phyloP scores from a whole-genome alignment of 2,329 filamentous ascomycete genomes.

The Claviceps pusilla region DNA sequence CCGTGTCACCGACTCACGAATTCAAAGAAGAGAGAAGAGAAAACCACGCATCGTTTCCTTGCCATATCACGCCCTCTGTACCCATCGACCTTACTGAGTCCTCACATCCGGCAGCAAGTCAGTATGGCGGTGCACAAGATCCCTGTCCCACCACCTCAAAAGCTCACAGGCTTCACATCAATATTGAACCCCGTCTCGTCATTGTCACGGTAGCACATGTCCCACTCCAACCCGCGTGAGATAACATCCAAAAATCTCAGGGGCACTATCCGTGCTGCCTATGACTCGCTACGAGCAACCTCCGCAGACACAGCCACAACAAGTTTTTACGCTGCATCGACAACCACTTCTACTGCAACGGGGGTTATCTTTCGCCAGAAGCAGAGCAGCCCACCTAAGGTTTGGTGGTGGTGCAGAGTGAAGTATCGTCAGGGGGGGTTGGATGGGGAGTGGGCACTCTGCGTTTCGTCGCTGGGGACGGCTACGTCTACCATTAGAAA shows the following conservation, averaged over 20 bases:
- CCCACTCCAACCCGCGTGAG: slow-evolving; percentile 42
- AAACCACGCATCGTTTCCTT: neutral
- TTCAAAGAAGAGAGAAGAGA: neutral
- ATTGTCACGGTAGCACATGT: slow-evolving; percentile 32
- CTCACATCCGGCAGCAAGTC: neutral
- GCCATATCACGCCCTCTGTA: neutral
- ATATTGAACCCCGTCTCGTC: slow-evolving; percentile 2
- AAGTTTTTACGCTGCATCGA: slow-evolving; percentile 22
- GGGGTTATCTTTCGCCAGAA: neutral
- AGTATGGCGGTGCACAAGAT: slow-evolving; percentile 10
- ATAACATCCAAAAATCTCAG: slow-evolving; percentile 47
- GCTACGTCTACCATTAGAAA: neutral
- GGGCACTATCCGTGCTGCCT: slow-evolving; percentile 37
- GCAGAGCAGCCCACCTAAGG: no score
- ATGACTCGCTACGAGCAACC: slow-evolving; percentile 41
- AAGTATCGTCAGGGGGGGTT: no score
- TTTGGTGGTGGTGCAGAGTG: no score
- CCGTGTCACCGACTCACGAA: neutral
- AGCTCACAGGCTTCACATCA: neutral
- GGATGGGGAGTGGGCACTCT: slow-evolving; percentile 14
- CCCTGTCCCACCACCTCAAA: slow-evolving; percentile 8
- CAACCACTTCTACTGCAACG: neutral
- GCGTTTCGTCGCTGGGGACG: slow-evolving; percentile 28
- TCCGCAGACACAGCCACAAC: slow-evolving; percentile 51
- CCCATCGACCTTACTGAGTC: neutral